Evolutionary conservation across 768 basidiomycete species (phyloP).

Genomic region (Leccinum incarnatum): DNA sequence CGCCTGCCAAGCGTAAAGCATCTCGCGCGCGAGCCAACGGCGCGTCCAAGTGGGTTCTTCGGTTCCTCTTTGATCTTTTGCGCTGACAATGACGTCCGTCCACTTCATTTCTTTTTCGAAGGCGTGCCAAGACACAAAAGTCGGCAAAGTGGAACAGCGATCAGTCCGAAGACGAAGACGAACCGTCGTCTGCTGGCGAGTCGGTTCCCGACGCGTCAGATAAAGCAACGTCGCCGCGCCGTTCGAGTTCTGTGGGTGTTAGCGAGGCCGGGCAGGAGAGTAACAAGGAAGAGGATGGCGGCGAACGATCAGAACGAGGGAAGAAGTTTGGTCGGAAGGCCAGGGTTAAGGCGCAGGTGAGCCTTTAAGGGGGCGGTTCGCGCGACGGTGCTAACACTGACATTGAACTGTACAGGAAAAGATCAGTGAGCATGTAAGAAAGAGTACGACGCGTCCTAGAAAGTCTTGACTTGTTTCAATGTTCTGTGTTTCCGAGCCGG

Average conservation of each 20-base stretch:
- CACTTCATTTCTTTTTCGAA: background rate
- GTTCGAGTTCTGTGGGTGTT: conserved; percentile 35
- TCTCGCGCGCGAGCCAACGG: conserved; percentile 32
- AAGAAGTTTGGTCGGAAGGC: conserved; percentile 40
- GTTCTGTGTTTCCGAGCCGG: background rate
- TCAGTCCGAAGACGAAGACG: conserved; percentile 32
- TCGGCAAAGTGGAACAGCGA: conserved; percentile 32
- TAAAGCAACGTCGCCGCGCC: conserved; percentile 19
- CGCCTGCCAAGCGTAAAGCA: conserved; percentile 54
- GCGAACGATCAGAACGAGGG: conserved; percentile 28
- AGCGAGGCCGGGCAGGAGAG: conserved; percentile 34
- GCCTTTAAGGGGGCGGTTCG: conserved; percentile 2
- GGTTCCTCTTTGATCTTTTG: background rate
- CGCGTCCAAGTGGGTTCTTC: conserved; percentile 22
- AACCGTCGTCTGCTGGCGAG: conserved; percentile 20
- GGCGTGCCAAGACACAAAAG: conserved; percentile 30
- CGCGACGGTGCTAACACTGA: background rate
- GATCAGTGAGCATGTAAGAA: conserved; percentile 29
- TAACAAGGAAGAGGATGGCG: conserved; percentile 31
- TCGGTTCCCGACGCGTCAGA: conserved; percentile 43
- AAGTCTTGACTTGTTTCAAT: conserved; percentile 21
- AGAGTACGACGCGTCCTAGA: conserved; percentile 20
- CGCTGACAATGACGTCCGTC: conserved; percentile 6
- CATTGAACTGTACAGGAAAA: conserved; percentile 18
- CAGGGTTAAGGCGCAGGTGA: conserved; percentile 40